Base-by-base conservation (phyloP, 192 early-diverging fungal genomes). In the Gorgonomyces haynaldii region DNA sequence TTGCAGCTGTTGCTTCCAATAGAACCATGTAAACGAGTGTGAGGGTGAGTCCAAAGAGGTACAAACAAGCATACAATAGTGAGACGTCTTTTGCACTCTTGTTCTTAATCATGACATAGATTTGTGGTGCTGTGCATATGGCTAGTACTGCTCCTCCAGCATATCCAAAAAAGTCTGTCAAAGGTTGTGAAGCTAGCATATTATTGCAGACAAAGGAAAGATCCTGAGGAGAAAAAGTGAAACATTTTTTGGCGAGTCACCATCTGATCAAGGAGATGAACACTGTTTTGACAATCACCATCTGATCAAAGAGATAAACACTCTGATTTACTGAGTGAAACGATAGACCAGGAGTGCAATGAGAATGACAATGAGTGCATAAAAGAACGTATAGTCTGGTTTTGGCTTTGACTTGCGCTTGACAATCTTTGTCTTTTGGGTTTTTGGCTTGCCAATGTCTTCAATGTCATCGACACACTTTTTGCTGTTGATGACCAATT, bases 401-500 rank as follows among this genome's bases (percentile, higher is more conserved):
- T n/a, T n/a, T n/a, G n/a, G n/a, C n/a, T n/a, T n/a, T n/a, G n/a
- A n/a, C n/a, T n/a, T n/a, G n/a, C n/a, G n/a, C n/a, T n/a, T n/a
- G n/a, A n/a, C n/a, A n/a, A n/a, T n/a, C n/a, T n/a, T n/a, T n/a
- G n/a, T n/a, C n/a, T n/a, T n/a, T n/a, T n/a, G n/a, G n/a, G n/a
- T n/a, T n/a, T n/a, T n/a, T n/a, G n/a, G n/a, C 42, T 44, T 44
- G 9, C 45, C 59, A 17, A 62, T 31, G 28, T 62, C 60, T 42
- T 62, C 60, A n/a, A 62, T n/a, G 38, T 62, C 60, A 9, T 16
- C 19, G 16, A 57, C 42, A 19, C 42, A 35, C 30, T 50, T 52
- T 5, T 45, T 31, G 13, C 30, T 39, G 17, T 57, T 43, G 15
- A 74, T 70, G 1, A 74, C 70, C 9, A 77, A 57, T 56, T 74